Base-by-base conservation (phyloP, 169 alveolate genomes). In the Cryptosporidium viatorum region DNA sequence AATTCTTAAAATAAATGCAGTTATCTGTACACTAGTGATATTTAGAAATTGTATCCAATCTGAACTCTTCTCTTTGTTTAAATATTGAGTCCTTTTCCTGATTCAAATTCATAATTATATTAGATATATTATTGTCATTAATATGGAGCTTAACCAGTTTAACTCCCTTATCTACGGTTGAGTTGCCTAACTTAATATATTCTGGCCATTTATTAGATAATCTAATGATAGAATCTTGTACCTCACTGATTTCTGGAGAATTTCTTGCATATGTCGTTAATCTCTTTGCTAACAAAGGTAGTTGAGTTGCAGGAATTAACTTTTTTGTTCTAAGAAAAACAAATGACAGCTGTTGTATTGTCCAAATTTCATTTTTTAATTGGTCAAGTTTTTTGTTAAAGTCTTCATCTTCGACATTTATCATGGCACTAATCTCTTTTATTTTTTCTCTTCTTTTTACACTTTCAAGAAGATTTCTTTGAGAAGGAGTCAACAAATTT, bases 401-500 rank as follows among this genome's bases (percentile, higher is more conserved):
- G 14, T 62, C 80, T 3, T 80, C 69, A 37, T 80, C 89, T 26
- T 80, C 80, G 6, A 62, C 68, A 62, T 59, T 62, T 26, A 80
- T 65, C 67, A 80, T 41, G 26, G 43, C 29, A 39, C 89, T 62
- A 8, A 80, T 65, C 45, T 80, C 89, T 23, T 43, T 59, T 41
- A 65, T 65, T 45, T 80, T 59, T 48, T 80, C 89, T 29, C 89
- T 50, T 65, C 73, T 62, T 65, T 41, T 80, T 5, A 80, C 89
- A 23, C 67, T 41, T 23, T 60, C 60, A 35, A 62, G 68, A n/a
- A 80, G 67, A 37, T 59, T 74, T 62, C 18, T 80, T 65, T 65
- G 73, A 23, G 89, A 80, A 62, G 89, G 89, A 35, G 89, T 80
- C 67, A 80, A 45, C 62, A 80, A 62, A 21, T 39, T 48, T 59